phyloP scores from a whole-genome alignment of 2,329 filamentous ascomycete genomes.

The Lachnellula hyalina region DNA sequence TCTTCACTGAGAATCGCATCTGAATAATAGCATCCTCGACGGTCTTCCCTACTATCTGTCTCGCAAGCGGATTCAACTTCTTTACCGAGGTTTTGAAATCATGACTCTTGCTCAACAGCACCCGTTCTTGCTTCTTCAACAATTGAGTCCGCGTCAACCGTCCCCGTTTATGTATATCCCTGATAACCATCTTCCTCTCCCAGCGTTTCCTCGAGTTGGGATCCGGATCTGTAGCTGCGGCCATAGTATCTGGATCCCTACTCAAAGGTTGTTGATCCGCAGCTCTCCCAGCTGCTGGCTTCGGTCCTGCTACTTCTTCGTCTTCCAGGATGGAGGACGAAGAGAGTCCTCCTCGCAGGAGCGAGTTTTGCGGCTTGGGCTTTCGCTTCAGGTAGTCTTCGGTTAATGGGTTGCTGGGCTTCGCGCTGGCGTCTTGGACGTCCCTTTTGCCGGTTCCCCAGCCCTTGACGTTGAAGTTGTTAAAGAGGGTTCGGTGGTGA shows the following conservation, averaged over 20 bases:
- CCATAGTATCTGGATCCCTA: conserved; percentile 50
- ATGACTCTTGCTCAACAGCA: conserved; percentile 56
- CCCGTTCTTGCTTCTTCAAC: conserved; percentile 59
- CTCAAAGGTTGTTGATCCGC: conserved; percentile 5
- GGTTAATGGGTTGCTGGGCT: conserved; percentile 49
- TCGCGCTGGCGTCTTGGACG: conserved; percentile 8
- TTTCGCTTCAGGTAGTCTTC: conserved; percentile 48
- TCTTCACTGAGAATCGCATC: conserved; percentile 95
- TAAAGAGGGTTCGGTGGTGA: conserved; percentile 25
- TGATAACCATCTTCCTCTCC: conserved; percentile 79
- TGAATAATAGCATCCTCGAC: conserved; percentile 89
- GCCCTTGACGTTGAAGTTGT: conserved; percentile 2
- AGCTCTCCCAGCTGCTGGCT: conserved; percentile 6
- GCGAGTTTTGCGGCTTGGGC: conserved; percentile 30
- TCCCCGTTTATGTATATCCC: conserved; percentile 63
- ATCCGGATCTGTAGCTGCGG: conserved; percentile 66
- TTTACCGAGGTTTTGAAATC: conserved; percentile 81
- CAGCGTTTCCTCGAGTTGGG: conserved; percentile 66
- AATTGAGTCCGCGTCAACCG: conserved; percentile 60
- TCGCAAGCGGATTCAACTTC: conserved; percentile 81
- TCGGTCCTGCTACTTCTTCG: conserved; percentile 31
- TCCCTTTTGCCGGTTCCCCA: conserved; percentile 4
- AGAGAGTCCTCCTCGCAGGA: conserved; percentile 41
- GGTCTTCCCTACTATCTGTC: conserved; percentile 89
- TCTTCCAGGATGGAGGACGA: conserved; percentile 48